Evolutionary conservation across 2,329 filamentous ascomycete genomes (phyloP).

Genomic region (Lecanicillium sp.): DNA sequence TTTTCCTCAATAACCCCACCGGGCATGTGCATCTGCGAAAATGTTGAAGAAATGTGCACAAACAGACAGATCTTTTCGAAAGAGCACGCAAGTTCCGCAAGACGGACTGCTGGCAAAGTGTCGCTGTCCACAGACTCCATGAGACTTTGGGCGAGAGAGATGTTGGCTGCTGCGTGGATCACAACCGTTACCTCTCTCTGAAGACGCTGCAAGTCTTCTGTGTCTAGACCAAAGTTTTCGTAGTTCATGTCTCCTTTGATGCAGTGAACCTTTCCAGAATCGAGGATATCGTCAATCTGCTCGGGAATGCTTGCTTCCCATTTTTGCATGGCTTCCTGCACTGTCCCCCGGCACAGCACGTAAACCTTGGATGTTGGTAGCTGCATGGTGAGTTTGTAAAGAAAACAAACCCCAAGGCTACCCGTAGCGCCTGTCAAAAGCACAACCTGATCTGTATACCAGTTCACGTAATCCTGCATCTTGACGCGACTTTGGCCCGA

Average conservation of each 20-base stretch:
- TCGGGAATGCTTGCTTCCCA: slow-evolving; percentile 1
- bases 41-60: slow-evolving; percentile 5
- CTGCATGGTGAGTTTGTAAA: slow-evolving; percentile 1
- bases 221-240: neutral
- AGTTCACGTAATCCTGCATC: neutral
- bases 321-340: slow-evolving; percentile 1
- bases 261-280: slow-evolving; percentile 2
- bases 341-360: slow-evolving; percentile 1
- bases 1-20: neutral
- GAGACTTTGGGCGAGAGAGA: slow-evolving; percentile 1
- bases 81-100: neutral
- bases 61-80: neutral
- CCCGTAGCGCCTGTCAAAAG: slow-evolving; percentile 3
- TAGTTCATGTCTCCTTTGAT: slow-evolving; percentile 1
- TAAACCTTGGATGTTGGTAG: slow-evolving; percentile 1
- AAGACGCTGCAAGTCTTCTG: neutral
- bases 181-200: slow-evolving; percentile 2
- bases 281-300: slow-evolving; percentile 4
- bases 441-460: neutral
- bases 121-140: slow-evolving; percentile 2
- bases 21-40: slow-evolving; percentile 5
- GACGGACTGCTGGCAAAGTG: neutral
- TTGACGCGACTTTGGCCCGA: too few relatives aligned
- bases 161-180: slow-evolving; percentile 3
- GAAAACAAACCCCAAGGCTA: slow-evolving; percentile 1